Base-by-base conservation (phyloP, 1,284 basidiomycete species). In the Trichosporon sp. region DNA sequence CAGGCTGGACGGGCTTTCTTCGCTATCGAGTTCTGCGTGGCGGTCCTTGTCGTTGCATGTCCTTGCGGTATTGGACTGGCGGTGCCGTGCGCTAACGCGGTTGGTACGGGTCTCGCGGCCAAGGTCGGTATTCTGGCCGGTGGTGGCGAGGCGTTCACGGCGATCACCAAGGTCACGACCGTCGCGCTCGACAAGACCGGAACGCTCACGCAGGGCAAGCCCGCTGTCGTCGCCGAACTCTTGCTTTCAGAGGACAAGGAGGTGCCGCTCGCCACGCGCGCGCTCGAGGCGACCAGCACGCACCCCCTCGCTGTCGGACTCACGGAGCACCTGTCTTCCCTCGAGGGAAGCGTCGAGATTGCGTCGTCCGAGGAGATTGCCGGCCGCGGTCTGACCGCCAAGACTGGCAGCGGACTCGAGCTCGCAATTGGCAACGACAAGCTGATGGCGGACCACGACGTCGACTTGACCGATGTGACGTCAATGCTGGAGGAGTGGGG, bases 81-180 rank as follows among this genome's bases (percentile, higher is more conserved):
- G 71, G 98, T 97, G 0, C 97, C 97, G 0, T 99, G 97, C 0
- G 97, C 97, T 2, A 96, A 99, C 83, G 99, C 99, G 94, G 97
- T 99, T 46, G 97, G 97, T 31, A 99, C 96, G 0, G 97, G 97
- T 0, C 91, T 99, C 69, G 97, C 97, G 0, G 97, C 97, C 5
- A 89, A 92, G 85, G 95, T 98, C 77, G 97, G 97, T 0, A 99
- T 99, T 75, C 86, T 99, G 59, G 98, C 99, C 88, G 98, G 99
- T 80, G 96, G 97, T 54, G 88, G 91, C 26, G 65, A 87, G 94
- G 95, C 97, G 2, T 87, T 99, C 59, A 96, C 99, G 80, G 94
- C 93, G 3, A 94, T 93, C 79, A 90, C 89, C 75, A 87, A 87
- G 66, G 90, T 99, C 77, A 89, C 89, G 78, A 88, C 90, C 31